Evolutionary conservation across 176 grass and related monocot species (phyloP).

Genomic region (Chrysopogon serrulatus): DNA sequence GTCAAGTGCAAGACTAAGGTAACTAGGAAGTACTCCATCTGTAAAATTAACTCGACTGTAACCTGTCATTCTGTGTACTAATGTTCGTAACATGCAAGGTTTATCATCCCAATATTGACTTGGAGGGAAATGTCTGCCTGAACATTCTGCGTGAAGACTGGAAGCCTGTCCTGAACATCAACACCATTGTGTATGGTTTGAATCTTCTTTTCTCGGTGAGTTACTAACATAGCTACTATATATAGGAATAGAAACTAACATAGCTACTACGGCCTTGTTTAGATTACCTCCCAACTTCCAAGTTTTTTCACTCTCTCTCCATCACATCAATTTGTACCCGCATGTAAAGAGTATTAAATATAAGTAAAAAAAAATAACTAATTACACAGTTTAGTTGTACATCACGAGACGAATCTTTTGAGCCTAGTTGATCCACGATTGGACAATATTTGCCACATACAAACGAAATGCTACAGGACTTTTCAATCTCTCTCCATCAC

Average conservation of each 20-base stretch:
- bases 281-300: too few species aligned
- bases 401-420: too few species aligned
- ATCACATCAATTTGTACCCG: too few species aligned
- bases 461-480: too few species aligned
- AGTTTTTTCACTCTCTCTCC: too few species aligned
- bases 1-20: conserved; percentile 91
- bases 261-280: too few species aligned
- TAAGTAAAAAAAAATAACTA: too few species aligned
- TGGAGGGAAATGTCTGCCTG: conserved; percentile 77
- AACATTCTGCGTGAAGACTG: conserved; percentile 77
- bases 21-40: neutral
- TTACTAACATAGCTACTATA: neutral
- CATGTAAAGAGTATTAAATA: too few species aligned
- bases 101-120: conserved; percentile 82
- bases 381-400: too few species aligned
- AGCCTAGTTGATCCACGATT: too few species aligned
- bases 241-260: neutral
- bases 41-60: neutral
- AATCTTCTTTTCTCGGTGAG: conserved; percentile 67
- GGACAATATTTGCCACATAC: too few species aligned
- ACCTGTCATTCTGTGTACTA: neutral
- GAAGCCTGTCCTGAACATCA: conserved; percentile 78
- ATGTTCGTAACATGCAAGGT: conserved; percentile 27
- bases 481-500: too few species aligned
- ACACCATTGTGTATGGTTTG: conserved; percentile 70